These are phyloP conservation scores for Xylaria sp. DNA, from an alignment of 2,329 filamentous ascomycete species.

Conservation along the genomic window DNA sequence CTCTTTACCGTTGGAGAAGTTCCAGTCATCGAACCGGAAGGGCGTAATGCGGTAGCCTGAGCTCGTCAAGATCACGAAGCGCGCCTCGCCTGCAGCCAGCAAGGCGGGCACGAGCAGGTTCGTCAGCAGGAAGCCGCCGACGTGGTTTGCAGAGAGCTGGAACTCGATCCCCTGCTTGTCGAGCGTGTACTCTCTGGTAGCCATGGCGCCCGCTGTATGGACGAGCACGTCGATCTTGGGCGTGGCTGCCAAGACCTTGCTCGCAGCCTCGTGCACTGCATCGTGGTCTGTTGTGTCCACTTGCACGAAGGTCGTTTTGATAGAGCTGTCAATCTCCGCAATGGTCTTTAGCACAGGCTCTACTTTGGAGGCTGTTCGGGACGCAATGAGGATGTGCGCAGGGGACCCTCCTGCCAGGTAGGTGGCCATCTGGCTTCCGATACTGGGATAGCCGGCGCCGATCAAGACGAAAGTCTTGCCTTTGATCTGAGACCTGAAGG, in stretches of 20 bases:
- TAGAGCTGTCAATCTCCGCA: conserved; percentile 31
- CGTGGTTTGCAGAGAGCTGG: conserved; percentile 60
- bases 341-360: conserved; percentile 40
- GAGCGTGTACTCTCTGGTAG: conserved; percentile 40
- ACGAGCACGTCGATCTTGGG: conserved; percentile 42
- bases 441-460: conserved; percentile 39
- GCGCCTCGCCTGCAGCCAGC: conserved; percentile 50
- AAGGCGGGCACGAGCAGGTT: conserved; percentile 58
- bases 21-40: conserved; percentile 56
- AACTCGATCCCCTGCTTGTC: conserved; percentile 49
- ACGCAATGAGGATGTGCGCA: conserved; percentile 42
- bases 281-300: conserved; percentile 42
- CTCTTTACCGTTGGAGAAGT: conserved; percentile 50
- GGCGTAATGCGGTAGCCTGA: conserved; percentile 52
- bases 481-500: conserved; percentile 40
- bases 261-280: conserved; percentile 38
- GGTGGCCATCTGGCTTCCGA: conserved; percentile 41
- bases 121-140: conserved; percentile 60
- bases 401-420: conserved; percentile 38
- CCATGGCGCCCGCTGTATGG: conserved; percentile 43
- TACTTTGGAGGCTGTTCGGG: conserved; percentile 39
- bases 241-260: conserved; percentile 35
- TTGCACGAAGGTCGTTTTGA: conserved; percentile 42
- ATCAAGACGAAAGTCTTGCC: conserved; percentile 42
- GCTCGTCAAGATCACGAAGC: conserved; percentile 56